Evolutionary conservation across 352 stramenopile species (phyloP), one percentile per base, ranked within the genome.

Genomic region (Pythium phragmitis): DNA sequence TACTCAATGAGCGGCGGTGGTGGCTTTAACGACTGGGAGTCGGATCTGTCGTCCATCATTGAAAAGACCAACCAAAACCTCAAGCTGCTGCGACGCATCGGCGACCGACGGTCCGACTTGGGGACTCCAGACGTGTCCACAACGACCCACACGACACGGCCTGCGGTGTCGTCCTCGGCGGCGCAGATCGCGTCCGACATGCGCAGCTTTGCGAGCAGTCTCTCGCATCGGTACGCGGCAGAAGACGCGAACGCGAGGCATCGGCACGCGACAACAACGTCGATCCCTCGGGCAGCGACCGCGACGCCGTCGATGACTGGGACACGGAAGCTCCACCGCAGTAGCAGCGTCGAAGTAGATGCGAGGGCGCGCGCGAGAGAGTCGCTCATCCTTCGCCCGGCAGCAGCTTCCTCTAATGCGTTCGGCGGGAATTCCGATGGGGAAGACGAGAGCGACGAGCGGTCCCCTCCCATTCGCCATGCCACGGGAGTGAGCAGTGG

Each of bases 31-130:
- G 83, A 89, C 36, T 94, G 85, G 85, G 83, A 94, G 67, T 82
- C 81, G 55, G 85, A 94, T 58, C 65, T 94, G 54, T 88, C 85
- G 48, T 91, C 85, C 13, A 92, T 92, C 80, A 92, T 94, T 51
- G 85, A 94, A 60, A 92, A 94, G 73, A 94, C 85, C 57, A 94
- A 92, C 68, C 86, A 89, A 62, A 94, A 92, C 72, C 78, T 92
- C 57, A 91, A 91, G 70, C 73, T 92, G 37, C 72, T 92, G 61
- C 83, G 85, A 12, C 83, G 84, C 57, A 91, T 92, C 46, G 83
- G 85, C 52, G 81, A 92, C 67, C 89, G 88, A 69, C 80, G 79
- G 45, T 65, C 77, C 2, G 82, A 85, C 49, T 49, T 76, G 17
- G 57, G 58, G 14, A 21, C 23, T 1, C 17, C 26, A 2, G 34